These are phyloP conservation scores for Paraphaeosphaeria sporulosa DNA, from an alignment of 2,329 filamentous ascomycete genomes.

Conservation along the genomic window DNA sequence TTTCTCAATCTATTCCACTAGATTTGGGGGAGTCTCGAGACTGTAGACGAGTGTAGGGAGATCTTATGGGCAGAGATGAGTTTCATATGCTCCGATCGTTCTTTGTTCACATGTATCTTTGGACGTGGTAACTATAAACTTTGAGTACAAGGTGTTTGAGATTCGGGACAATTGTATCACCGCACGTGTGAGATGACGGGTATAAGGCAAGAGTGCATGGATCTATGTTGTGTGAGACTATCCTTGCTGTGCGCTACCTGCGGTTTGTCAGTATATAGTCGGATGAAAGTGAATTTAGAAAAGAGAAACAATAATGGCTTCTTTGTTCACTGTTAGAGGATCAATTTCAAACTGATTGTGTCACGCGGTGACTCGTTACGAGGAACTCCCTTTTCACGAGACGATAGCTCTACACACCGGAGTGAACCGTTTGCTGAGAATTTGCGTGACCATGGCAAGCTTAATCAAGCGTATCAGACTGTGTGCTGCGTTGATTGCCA, in stretches of 20 bases:
- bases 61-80: not conserved
- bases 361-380: not conserved
- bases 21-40: not conserved
- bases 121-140: not conserved
- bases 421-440: not conserved
- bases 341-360: not conserved
- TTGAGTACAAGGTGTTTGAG: not conserved
- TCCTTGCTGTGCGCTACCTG: not conserved
- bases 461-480: not conserved
- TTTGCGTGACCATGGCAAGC: not conserved
- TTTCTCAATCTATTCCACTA: not conserved
- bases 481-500: not conserved
- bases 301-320: not conserved
- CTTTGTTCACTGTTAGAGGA: not conserved
- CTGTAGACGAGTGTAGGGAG: not conserved
- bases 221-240: too few species aligned
- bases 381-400: not conserved
- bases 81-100: not conserved
- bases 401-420: not conserved
- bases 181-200: not conserved
- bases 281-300: not conserved
- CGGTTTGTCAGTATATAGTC: not conserved
- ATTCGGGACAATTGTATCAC: not conserved
- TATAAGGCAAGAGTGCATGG: too few species aligned
- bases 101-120: not conserved